These are phyloP conservation scores for Phytophthora sp. DNA, from an alignment of 352 stramenopile species.

Conservation along the genomic window DNA sequence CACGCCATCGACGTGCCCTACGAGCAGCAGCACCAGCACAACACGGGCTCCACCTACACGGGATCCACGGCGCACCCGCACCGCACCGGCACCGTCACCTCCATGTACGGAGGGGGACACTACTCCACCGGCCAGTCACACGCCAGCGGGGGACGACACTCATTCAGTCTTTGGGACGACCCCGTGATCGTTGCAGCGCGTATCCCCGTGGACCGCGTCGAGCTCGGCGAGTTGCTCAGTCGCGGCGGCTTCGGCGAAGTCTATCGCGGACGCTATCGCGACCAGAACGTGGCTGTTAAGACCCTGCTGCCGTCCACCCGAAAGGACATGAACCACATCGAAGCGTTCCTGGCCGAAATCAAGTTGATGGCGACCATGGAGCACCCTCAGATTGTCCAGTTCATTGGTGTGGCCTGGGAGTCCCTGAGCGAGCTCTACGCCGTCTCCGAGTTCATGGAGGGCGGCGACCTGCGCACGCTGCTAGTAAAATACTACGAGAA, in stretches of 20 bases:
- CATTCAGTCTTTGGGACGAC: constrained; percentile 42
- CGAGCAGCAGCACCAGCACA: constrained; percentile 20
- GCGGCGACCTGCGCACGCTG: constrained; percentile 43
- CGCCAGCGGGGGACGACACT: constrained; percentile 9
- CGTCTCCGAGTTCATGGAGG: constrained; percentile 57
- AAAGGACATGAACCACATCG: constrained; percentile 43
- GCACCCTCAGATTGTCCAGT: constrained; percentile 49
- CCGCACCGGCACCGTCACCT: constrained; percentile 13
- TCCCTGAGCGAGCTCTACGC: constrained; percentile 48
- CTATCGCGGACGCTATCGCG: constrained; percentile 39
- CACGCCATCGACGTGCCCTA: constrained; percentile 26
- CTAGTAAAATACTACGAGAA: constrained; percentile 24
- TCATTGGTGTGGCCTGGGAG: constrained; percentile 53
- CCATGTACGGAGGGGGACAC: constrained; percentile 5
- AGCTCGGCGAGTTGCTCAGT: constrained; percentile 40
- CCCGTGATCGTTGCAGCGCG: constrained; percentile 40
- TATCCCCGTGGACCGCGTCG: constrained; percentile 44
- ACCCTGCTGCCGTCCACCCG: constrained; percentile 33
- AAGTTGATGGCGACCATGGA: constrained; percentile 45
- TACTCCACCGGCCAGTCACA: constrained; percentile 10
- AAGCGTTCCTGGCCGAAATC: constrained; percentile 50
- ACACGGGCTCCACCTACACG: constrained; percentile 32
- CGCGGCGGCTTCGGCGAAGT: constrained; percentile 46
- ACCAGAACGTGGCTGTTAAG: constrained; percentile 47
- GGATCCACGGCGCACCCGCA: constrained; percentile 15